Conservation (phyloP, 495 filamentous ascomycete species). For the Penicillium simplicissimum region DNA sequence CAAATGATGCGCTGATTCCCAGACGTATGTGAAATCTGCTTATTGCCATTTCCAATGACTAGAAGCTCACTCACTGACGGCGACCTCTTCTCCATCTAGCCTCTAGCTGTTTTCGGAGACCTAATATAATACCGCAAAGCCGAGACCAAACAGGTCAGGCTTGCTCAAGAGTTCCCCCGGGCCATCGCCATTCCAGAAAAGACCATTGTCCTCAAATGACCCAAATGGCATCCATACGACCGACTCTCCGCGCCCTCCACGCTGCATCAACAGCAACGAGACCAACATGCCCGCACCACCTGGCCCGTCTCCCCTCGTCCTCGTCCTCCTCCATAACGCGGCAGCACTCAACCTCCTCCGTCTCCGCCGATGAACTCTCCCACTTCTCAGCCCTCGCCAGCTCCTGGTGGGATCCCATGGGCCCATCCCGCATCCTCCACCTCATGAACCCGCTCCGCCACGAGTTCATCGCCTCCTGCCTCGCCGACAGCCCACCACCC, state of each 20-base stretch:
- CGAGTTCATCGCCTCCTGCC: conserved; percentile 80
- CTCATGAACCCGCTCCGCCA: conserved; percentile 98
- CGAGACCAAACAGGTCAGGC: conserved; percentile 4
- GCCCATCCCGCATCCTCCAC: conserved; percentile 87
- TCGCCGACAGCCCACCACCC: conserved; percentile 41
- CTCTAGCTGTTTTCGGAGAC: background rate
- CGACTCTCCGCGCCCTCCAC: conserved; percentile 16
- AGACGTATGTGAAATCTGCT: conserved; percentile 4
- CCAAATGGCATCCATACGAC: conserved; percentile 22
- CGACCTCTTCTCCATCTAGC: background rate
- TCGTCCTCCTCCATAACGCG: conserved; percentile 9
- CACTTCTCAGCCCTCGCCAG: conserved; percentile 94
- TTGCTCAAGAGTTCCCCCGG: background rate
- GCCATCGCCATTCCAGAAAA: background rate
- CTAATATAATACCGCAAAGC: background rate
- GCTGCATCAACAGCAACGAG: conserved; percentile 9
- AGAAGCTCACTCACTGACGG: background rate
- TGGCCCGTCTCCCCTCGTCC: background rate
- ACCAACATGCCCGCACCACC: conserved; percentile 11
- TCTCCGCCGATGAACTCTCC: conserved; percentile 83
- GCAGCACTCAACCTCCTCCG: conserved; percentile 60
- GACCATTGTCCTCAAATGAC: background rate
- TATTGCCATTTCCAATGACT: background rate
- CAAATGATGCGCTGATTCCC: conserved; percentile 1
- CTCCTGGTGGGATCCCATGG: conserved; percentile 97